A percentile compares a stretch with the other conserved stretches of the same genome.
These are phyloP conservation scores for Podosphaera leucotricha DNA, from an alignment of 2,329 filamentous ascomycete genomes.

Conservation along the genomic window DNA sequence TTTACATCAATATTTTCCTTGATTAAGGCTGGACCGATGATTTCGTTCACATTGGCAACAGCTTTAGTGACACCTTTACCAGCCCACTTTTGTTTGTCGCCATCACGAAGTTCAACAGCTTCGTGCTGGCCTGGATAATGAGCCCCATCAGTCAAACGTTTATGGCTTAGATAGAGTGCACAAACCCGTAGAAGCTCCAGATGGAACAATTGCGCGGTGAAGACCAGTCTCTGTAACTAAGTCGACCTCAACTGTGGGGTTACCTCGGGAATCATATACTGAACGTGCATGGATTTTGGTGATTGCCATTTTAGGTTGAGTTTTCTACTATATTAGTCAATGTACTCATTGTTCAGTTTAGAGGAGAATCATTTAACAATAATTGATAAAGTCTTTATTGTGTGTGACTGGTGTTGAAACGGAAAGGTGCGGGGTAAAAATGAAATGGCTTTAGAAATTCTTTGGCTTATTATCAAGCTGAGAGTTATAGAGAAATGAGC, in stretches of 20 bases:
- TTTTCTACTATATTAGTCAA: too few relatives aligned
- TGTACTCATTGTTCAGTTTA: too few relatives aligned
- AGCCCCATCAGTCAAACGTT: constrained; percentile 7
- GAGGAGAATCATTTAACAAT: too few relatives aligned
- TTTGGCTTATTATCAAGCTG: too few relatives aligned
- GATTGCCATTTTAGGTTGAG: constrained; percentile 56
- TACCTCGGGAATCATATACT: constrained; percentile 95
- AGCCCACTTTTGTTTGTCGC: constrained; percentile 65
- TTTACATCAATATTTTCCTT: constrained; percentile 65
- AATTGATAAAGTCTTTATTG: too few relatives aligned
- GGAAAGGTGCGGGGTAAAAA: too few relatives aligned
- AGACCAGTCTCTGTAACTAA: constrained; percentile 89
- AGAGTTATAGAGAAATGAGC: too few relatives aligned
- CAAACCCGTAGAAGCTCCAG: constrained; percentile 81
- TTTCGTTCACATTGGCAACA: constrained; percentile 62
- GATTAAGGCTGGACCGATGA: constrained; percentile 62
- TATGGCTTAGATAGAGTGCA: constrained; percentile 9
- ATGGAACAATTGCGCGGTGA: constrained; percentile 92
- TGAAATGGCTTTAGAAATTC: too few relatives aligned
- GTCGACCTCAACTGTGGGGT: constrained; percentile 97
- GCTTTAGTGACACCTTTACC: constrained; percentile 78
- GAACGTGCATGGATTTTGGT: constrained; percentile 78
- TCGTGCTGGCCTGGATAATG: constrained; percentile 63
- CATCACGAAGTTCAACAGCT: constrained; percentile 75
- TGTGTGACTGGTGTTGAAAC: too few relatives aligned